phyloP scores from a whole-genome alignment of 441 rosid genomes.

The Adansonia gregorii region DNA sequence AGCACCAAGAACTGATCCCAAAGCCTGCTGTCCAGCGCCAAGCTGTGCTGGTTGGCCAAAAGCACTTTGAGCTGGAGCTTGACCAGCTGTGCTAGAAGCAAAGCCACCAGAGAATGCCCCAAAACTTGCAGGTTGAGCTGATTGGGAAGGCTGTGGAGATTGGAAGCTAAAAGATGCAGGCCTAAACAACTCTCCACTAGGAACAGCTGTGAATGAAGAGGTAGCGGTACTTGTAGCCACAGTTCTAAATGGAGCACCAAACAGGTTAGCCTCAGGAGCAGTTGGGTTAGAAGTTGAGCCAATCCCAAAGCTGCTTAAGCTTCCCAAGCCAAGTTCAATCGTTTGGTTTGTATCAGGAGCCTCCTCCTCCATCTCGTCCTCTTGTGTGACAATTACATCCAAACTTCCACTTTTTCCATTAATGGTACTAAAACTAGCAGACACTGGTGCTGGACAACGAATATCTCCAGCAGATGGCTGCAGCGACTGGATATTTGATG shows the following conservation, averaged over 20 bases:
- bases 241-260: slow-evolving; percentile 73
- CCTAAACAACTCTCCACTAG: slow-evolving; percentile 79
- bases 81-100: slow-evolving; percentile 50
- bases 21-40: slow-evolving; percentile 84
- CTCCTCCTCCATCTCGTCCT: slow-evolving; percentile 97
- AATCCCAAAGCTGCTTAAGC: slow-evolving; percentile 67
- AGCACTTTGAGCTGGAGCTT: slow-evolving; percentile 59
- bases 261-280: slow-evolving; percentile 69
- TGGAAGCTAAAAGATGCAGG: slow-evolving; percentile 91
- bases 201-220: slow-evolving; percentile 63
- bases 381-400: slow-evolving; percentile 53
- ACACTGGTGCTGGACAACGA: slow-evolving; percentile 38
- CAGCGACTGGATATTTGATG: slow-evolving; percentile 50
- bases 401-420: slow-evolving; percentile 49
- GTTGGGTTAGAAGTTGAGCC: slow-evolving; percentile 52
- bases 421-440: slow-evolving; percentile 41
- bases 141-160: slow-evolving; percentile 60
- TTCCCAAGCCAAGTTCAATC: slow-evolving; percentile 68
- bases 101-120: slow-evolving; percentile 65
- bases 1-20: slow-evolving; percentile 92
- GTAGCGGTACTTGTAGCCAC: slow-evolving; percentile 47
- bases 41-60: slow-evolving; percentile 84
- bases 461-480: slow-evolving; percentile 38
- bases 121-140: slow-evolving; percentile 53
- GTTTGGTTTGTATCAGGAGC: slow-evolving; percentile 69